These are phyloP conservation scores for Pseudonectria buxi DNA, from an alignment of 2,329 filamentous ascomycete species.

Conservation along the genomic window DNA sequence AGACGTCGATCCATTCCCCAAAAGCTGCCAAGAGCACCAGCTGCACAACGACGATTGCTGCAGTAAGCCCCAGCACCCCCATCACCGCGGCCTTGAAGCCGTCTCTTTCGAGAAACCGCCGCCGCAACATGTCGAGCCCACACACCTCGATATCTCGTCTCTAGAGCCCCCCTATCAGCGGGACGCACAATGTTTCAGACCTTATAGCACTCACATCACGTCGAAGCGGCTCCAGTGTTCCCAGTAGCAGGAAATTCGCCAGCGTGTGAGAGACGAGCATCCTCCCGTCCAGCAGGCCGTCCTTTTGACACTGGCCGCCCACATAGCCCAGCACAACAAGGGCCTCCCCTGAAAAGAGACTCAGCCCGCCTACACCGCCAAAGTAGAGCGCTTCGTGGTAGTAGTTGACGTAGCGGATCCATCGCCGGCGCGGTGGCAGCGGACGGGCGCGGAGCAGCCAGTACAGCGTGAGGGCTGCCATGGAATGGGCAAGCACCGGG, in stretches of 20 bases:
- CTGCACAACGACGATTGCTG: constrained; percentile 4
- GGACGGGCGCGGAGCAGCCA: no score
- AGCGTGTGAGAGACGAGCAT: constrained; percentile 9
- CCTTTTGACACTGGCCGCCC: no score
- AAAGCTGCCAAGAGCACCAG: constrained; percentile 1
- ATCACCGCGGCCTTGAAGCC: constrained; percentile 1
- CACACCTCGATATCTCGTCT: constrained; percentile 13
- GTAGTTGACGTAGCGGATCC: no score
- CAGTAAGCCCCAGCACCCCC: constrained; percentile 7
- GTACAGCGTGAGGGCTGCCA: no score
- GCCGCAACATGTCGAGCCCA: constrained; percentile 11
- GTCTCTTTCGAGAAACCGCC: constrained; percentile 3
- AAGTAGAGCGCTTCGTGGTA: constrained; percentile 1
- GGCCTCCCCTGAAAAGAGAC: constrained; percentile 3
- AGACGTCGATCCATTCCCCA: constrained; percentile 6
- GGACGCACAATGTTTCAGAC: no score
- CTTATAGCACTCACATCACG: constrained; percentile 9
- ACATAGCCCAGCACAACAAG: constrained; percentile 3
- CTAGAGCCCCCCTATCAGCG: no score
- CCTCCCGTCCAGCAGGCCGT: neutral
- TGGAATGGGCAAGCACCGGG: neutral
- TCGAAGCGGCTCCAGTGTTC: constrained; percentile 17
- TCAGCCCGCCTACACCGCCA: constrained; percentile 1
- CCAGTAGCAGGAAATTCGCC: constrained; percentile 13
- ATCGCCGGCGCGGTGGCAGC: no score